Conservation (phyloP, 2,329 filamentous ascomycete species). For the Massarina eburnea region DNA sequence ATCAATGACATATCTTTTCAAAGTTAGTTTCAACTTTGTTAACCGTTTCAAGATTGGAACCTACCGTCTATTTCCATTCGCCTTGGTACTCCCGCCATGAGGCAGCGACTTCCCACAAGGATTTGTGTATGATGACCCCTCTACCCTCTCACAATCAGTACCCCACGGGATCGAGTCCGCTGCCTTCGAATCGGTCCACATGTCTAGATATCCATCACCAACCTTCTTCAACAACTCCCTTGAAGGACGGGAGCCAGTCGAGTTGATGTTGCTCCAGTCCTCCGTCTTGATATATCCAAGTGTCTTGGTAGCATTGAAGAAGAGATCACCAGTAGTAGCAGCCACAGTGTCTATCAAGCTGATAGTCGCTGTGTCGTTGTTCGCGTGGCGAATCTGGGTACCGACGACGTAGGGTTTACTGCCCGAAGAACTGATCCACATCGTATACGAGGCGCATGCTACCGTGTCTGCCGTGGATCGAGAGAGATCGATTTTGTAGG, state of each 20-base stretch:
- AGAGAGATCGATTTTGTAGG: conserved; percentile 26
- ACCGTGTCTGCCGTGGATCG: conserved; percentile 28
- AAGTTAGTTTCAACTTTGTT: neutral
- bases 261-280: conserved; percentile 24
- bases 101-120: conserved; percentile 28
- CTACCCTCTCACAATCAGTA: conserved; percentile 31
- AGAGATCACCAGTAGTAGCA: conserved; percentile 31
- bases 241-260: conserved; percentile 18
- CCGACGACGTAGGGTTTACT: conserved; percentile 29
- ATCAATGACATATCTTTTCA: conserved; percentile 31
- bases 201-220: conserved; percentile 33
- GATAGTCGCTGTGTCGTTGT: conserved; percentile 25
- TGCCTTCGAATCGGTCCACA: conserved; percentile 34
- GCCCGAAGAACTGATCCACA: conserved; percentile 27
- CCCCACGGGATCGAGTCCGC: conserved; percentile 33
- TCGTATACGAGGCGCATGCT: conserved; percentile 32
- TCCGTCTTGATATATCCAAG: conserved; percentile 29
- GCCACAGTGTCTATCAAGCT: conserved; percentile 30
- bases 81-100: conserved; percentile 25
- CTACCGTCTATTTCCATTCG: conserved; percentile 28
- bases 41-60: neutral
- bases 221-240: conserved; percentile 28
- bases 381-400: conserved; percentile 27
- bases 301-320: conserved; percentile 32
- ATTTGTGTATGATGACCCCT: conserved; percentile 25